Percentiles rank a stretch among this genome's conserved stretches.
phyloP scores from a whole-genome alignment of 2,329 filamentous ascomycete species.

The Cladosporium sp. region DNA sequence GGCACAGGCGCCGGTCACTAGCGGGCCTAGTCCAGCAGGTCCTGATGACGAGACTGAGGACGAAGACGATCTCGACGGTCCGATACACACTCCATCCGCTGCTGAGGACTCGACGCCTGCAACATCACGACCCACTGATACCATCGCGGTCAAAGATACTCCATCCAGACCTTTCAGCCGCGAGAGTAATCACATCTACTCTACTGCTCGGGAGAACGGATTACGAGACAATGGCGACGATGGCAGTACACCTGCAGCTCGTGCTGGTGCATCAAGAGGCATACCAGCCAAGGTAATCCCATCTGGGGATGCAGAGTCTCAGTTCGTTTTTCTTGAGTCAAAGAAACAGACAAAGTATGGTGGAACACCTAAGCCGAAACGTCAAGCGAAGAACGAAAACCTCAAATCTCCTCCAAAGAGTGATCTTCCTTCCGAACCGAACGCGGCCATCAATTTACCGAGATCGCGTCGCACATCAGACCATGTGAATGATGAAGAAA shows the following conservation, averaged over 20 bases:
- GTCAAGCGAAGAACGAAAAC: neutral
- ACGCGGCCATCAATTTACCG: neutral
- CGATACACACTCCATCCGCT: neutral
- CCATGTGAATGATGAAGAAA: neutral
- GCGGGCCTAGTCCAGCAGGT: neutral
- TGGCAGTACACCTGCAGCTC: neutral
- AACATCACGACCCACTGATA: conserved; percentile 11
- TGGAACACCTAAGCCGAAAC: neutral
- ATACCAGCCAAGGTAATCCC: neutral
- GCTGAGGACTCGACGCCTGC: neutral
- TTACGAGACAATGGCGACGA: neutral
- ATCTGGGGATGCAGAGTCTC: neutral
- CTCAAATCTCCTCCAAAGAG: neutral
- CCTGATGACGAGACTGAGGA: conserved; percentile 1
- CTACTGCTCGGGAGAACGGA: neutral
- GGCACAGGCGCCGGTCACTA: neutral
- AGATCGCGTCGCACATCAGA: neutral
- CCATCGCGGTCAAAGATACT: conserved; percentile 3
- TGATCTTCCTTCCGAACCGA: neutral
- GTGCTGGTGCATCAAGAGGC: neutral
- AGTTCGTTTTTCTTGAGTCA: neutral
- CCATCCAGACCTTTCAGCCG: neutral
- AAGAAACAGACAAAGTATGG: conserved; percentile 6
- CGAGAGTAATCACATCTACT: conserved; percentile 6
- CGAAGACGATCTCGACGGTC: conserved; percentile 6